Evolutionary conservation across 345 rosid genomes (phyloP), one percentile per base, ranked within the genome.

Genomic region (Corymbia maculata): DNA sequence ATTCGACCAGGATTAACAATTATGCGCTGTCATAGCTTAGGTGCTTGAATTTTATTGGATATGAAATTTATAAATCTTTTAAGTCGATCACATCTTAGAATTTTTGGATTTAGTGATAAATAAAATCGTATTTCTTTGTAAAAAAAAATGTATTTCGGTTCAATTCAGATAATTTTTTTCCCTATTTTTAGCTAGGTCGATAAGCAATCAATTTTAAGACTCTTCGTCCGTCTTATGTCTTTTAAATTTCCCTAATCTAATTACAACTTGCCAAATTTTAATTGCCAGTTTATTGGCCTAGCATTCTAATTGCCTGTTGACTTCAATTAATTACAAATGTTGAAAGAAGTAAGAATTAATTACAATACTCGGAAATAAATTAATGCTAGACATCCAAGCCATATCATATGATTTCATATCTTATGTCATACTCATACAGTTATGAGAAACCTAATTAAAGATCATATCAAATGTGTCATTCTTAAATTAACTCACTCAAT

Each of bases 391-490:
- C 42, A 30, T 30, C 21, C 44, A 66, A 30, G n/a, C n/a, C n/a
- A n/a, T n/a, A n/a, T n/a, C n/a, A n/a, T n/a, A n/a, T n/a, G n/a
- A n/a, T n/a, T n/a, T n/a, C n/a, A n/a, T n/a, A n/a, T n/a, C n/a
- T n/a, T 68, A 30, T 68, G 44, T 32, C 3, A 68, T 15, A 15
- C 79, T 68, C 44, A 30, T 68, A 30, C 42, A 15, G 22, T 68
- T 68, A 36, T 64, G 75, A 64, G 19, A 64, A 36, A 64, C 42
- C 70, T n/a, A 61, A 61, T 28, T 28, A 64, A 64, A 64, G 75
- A 64, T n/a, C 42, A 64, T 0, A 64, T 13, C 0, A 55, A 26
- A 55, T 55, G 2, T 21, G 28, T 1, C 2, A 55, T 55, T 1
- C 22, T 2, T 55, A 5, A 2, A 55, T 19, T 53, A 53, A 53